Percentiles rank a stretch among this genome's conserved stretches.
Conservation (phyloP, 805 yeast genomes). For the Yarrowia porcina region DNA sequence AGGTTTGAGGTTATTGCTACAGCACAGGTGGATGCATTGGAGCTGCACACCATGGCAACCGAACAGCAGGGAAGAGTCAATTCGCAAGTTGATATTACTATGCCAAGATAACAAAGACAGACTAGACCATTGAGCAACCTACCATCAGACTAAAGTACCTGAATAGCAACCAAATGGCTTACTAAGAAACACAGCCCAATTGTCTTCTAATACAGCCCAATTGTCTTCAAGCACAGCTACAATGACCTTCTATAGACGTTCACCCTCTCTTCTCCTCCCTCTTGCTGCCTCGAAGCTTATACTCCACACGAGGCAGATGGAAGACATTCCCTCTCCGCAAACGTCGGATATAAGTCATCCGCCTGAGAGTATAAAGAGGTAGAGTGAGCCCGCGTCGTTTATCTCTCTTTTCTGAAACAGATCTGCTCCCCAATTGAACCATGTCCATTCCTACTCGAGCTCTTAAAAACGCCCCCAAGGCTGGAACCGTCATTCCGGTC, state of each 20-base stretch:
- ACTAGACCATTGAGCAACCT: too few species aligned
- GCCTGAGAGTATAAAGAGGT: conserved; percentile 5
- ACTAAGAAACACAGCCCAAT: too few species aligned
- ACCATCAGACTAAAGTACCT: too few species aligned
- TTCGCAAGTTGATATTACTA: too few species aligned
- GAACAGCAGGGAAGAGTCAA: not conserved
- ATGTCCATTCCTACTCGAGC: conserved; percentile 6
- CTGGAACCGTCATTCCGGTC: conserved; percentile 58
- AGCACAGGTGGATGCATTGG: not conserved
- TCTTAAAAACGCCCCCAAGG: conserved; percentile 15
- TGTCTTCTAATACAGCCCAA: too few species aligned
- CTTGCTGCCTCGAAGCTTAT: conserved; percentile 3
- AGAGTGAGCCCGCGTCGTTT: not conserved
- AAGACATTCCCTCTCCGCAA: too few species aligned
- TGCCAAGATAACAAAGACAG: too few species aligned
- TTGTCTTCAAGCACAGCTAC: too few species aligned
- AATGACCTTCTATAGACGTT: too few species aligned
- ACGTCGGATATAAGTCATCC: too few species aligned
- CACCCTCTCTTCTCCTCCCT: not conserved
- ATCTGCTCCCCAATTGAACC: not conserved
- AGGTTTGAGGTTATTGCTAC: not conserved
- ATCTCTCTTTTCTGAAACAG: not conserved
- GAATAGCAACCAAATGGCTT: too few species aligned
- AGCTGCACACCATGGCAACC: not conserved
- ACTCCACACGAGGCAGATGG: not conserved